Conservation (phyloP, 1,139 yeast species). For the Suhomyces atakaporum region DNA sequence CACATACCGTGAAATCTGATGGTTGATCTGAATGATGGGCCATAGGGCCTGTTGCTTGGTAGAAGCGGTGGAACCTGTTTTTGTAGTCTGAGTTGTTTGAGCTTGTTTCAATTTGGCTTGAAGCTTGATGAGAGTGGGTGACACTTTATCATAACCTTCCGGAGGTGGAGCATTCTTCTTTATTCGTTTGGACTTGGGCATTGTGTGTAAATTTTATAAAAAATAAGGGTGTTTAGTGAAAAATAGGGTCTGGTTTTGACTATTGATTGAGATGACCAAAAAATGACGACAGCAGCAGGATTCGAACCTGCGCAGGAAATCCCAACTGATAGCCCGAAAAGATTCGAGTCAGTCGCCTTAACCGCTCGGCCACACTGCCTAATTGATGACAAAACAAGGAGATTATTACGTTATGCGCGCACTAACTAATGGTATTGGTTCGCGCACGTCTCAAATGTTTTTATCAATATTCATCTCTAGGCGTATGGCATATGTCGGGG, state of each 20-base stretch:
- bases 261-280: constrained; percentile 3
- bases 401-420: no score
- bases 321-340: constrained; percentile 50
- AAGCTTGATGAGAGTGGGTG: constrained; percentile 67
- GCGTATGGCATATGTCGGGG: no score
- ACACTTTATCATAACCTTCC: constrained; percentile 72
- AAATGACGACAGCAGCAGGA: constrained; percentile 75
- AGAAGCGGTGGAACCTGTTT: constrained; percentile 22
- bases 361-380: constrained; percentile 21
- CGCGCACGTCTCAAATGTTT: no score
- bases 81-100: constrained; percentile 34
- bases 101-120: constrained; percentile 61
- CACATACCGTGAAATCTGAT: constrained; percentile 75
- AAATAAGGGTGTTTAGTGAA: no score
- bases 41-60: constrained; percentile 62
- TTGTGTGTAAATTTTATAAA: constrained; percentile 3
- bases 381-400: constrained; percentile 5
- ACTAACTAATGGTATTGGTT: no score
- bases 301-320: constrained; percentile 90
- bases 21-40: constrained; percentile 70
- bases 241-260: not conserved
- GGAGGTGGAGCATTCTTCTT: constrained; percentile 50
- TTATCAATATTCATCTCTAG: no score
- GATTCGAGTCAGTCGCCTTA: constrained; percentile 23
- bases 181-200: constrained; percentile 17